Evolutionary conservation across 2,329 filamentous ascomycete species (phyloP).

Genomic region (Ophiostoma sp.): DNA sequence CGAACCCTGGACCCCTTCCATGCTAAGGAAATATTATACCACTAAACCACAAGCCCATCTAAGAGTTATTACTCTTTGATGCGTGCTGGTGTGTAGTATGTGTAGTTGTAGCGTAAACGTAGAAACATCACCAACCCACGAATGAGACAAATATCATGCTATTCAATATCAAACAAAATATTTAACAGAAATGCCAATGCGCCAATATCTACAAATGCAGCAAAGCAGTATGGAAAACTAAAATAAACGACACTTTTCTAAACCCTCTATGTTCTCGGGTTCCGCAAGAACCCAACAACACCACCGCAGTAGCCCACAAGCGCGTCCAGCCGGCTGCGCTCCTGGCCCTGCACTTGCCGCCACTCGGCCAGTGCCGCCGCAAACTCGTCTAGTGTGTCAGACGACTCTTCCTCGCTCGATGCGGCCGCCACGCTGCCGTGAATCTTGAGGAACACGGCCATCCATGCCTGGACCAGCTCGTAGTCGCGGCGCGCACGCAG

Average conservation of each 20-base stretch:
- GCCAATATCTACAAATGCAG: constrained; percentile 7
- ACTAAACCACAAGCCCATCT: too few species aligned
- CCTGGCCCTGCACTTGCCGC: constrained; percentile 65
- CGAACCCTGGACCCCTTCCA: too few species aligned
- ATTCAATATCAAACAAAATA: neutral
- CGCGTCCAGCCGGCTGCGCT: constrained; percentile 63
- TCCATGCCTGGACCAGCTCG: constrained; percentile 93
- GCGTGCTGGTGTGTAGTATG: too few species aligned
- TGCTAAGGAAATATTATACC: too few species aligned
- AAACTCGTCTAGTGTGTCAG: constrained; percentile 15
- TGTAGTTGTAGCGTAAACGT: too few species aligned
- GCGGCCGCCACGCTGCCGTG: constrained; percentile 43
- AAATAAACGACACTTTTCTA: neutral
- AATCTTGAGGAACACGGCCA: constrained; percentile 83
- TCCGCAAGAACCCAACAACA: constrained; percentile 74
- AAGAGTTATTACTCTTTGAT: too few species aligned
- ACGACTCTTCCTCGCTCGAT: constrained; percentile 26
- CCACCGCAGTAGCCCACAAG: constrained; percentile 84
- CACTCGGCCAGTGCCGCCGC: constrained; percentile 55
- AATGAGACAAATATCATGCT: too few species aligned
- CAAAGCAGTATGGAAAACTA: neutral
- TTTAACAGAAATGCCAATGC: neutral
- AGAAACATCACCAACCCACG: too few species aligned
- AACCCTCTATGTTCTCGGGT: constrained; percentile 43
- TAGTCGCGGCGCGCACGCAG: constrained; percentile 71